Conservation (phyloP, 2,329 filamentous ascomycete genomes). For the Colletotrichum costaricense region DNA sequence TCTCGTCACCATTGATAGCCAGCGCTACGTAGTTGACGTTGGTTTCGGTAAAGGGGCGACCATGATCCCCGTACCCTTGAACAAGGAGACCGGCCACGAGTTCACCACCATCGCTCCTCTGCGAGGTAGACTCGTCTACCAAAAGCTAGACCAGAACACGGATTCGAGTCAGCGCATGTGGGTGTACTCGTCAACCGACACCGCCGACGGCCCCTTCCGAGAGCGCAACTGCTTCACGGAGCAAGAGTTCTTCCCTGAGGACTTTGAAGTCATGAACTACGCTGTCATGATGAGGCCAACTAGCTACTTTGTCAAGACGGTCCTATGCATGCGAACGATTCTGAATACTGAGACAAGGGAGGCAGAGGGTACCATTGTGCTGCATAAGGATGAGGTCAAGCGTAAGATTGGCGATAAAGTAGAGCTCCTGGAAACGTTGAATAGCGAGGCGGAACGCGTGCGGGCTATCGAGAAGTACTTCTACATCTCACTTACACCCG, state of each 20-base stretch:
- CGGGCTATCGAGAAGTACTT: conserved; percentile 62
- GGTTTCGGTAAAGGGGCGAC: conserved; percentile 66
- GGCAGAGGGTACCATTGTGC: conserved; percentile 52
- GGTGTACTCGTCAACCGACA: conserved; percentile 49
- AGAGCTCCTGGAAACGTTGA: conserved; percentile 54
- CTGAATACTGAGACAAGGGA: conserved; percentile 36
- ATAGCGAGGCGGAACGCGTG: conserved; percentile 61
- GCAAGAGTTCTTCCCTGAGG: conserved; percentile 57
- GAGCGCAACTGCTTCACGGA: conserved; percentile 64
- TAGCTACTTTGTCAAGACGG: conserved; percentile 51
- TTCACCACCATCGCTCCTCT: conserved; percentile 54
- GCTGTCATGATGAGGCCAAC: conserved; percentile 46
- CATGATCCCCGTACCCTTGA: conserved; percentile 46
- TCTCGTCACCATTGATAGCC: conserved; percentile 63
- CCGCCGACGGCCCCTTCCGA: conserved; percentile 48
- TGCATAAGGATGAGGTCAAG: conserved; percentile 59
- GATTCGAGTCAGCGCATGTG: conserved; percentile 50
- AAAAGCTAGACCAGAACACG: conserved; percentile 44
- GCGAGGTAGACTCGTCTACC: conserved; percentile 56
- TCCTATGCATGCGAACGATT: conserved; percentile 48
- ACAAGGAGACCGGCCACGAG: conserved; percentile 35
- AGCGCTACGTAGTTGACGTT: conserved; percentile 66
- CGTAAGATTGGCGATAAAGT: conserved; percentile 48
- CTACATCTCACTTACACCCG: conserved; percentile 55
- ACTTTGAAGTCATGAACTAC: conserved; percentile 61